Evolutionary conservation across 192 early-diverging fungal species (phyloP).

Genomic region (Rhizophagus clarus): DNA sequence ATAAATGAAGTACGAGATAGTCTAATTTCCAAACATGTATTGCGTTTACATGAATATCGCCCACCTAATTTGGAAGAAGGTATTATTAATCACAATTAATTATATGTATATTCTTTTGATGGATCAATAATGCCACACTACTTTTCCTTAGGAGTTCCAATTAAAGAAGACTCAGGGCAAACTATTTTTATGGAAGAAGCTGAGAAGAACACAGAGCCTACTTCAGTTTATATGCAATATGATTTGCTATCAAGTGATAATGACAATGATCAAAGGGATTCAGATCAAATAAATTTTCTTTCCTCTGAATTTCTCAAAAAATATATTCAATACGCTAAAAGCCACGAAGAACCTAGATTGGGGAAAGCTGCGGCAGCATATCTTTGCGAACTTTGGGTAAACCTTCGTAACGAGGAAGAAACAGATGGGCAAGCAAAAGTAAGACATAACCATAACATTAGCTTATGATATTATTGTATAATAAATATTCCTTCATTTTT

Average conservation of each 20-base stretch:
- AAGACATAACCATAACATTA: background rate
- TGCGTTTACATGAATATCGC: slow-evolving; percentile 93
- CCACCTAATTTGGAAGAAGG: slow-evolving; percentile 85
- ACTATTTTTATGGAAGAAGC: slow-evolving; percentile 51
- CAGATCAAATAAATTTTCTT: slow-evolving; percentile 59
- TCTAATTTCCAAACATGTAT: slow-evolving; percentile 87
- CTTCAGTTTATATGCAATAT: slow-evolving; percentile 85
- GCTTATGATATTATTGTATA: background rate
- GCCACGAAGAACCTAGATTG: slow-evolving; percentile 79
- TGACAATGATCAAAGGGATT: slow-evolving; percentile 36
- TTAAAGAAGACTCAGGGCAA: slow-evolving; percentile 47
- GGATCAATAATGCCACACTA: background rate
- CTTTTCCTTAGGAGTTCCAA: slow-evolving; percentile 45
- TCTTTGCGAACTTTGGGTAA: slow-evolving; percentile 79
- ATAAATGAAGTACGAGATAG: slow-evolving; percentile 85
- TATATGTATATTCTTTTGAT: background rate
- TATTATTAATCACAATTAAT: slow-evolving; percentile 33
- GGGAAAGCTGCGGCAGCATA: slow-evolving; percentile 81
- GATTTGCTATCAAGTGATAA: slow-evolving; percentile 83
- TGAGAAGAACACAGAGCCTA: slow-evolving; percentile 54
- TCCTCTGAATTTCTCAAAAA: slow-evolving; percentile 91
- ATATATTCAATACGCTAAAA: slow-evolving; percentile 93
- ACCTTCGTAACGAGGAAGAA: slow-evolving; percentile 78
- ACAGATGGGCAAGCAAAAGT: slow-evolving; percentile 72
- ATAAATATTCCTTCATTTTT: background rate